Conservation (phyloP, 495 filamentous ascomycete species). For the Neurospora sp. region DNA sequence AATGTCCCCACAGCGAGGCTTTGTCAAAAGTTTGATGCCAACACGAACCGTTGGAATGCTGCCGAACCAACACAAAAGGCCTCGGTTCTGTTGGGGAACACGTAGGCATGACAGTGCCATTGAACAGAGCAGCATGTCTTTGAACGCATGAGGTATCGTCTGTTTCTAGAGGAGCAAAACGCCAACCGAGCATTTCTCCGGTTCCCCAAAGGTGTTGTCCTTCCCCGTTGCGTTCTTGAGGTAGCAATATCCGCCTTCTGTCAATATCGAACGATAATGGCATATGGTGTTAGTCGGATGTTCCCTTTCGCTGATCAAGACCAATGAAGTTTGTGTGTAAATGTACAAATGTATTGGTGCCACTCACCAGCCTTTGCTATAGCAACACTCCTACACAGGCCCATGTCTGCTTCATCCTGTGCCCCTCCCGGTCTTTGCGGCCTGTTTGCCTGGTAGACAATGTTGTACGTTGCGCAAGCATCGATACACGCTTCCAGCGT, state of each 20-base stretch:
- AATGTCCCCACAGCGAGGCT: neutral
- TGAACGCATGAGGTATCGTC: neutral
- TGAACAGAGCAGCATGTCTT: neutral
- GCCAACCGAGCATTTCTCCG: conserved; percentile 19
- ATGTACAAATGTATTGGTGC: neutral
- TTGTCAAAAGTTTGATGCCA: neutral
- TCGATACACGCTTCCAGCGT: conserved; percentile 25
- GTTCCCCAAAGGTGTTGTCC: conserved; percentile 17
- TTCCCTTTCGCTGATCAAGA: neutral
- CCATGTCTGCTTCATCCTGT: conserved; percentile 1
- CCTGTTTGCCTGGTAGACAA: conserved; percentile 6
- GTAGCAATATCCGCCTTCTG: conserved; percentile 20
- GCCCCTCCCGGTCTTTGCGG: neutral
- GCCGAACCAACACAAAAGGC: neutral
- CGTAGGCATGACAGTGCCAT: neutral
- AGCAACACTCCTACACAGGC: conserved; percentile 19
- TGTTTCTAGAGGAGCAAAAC: conserved; percentile 6
- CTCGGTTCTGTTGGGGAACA: neutral
- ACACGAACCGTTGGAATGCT: neutral
- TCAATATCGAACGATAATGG: neutral
- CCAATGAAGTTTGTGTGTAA: neutral
- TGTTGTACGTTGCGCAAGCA: conserved; percentile 26
- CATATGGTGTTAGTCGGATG: neutral
- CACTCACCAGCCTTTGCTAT: conserved; percentile 13
- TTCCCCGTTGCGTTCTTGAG: conserved; percentile 28